Conservation (phyloP, 108 stramenopile species). For the Cyclostephanos invisitatus region DNA sequence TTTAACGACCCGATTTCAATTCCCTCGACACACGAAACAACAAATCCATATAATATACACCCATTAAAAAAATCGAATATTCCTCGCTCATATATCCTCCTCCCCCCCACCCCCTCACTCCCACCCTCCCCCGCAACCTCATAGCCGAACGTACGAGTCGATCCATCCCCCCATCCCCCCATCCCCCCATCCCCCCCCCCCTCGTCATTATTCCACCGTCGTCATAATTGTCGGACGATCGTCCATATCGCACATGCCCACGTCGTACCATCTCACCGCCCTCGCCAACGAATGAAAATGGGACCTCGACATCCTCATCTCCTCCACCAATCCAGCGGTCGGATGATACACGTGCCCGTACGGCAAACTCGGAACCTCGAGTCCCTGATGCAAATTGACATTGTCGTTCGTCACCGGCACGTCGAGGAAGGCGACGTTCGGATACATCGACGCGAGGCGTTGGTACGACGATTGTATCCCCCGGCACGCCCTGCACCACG, state of each 20-base stretch:
- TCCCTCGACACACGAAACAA: too few species aligned
- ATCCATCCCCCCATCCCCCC: too few species aligned
- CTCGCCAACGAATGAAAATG: slow-evolving; percentile 43
- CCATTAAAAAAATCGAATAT: too few species aligned
- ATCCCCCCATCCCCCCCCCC: too few species aligned
- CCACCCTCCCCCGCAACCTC: too few species aligned
- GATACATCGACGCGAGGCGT: slow-evolving; percentile 48
- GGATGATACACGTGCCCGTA: slow-evolving; percentile 75
- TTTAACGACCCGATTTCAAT: too few species aligned
- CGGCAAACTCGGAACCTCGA: slow-evolving; percentile 59
- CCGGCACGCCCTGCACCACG: slow-evolving; percentile 79
- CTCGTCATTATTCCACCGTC: background rate
- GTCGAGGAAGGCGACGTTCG: slow-evolving; percentile 61
- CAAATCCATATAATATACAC: too few species aligned
- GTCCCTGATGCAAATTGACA: slow-evolving; percentile 72
- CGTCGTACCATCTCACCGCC: slow-evolving; percentile 45
- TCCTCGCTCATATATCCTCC: too few species aligned
- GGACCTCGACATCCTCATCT: slow-evolving; percentile 56
- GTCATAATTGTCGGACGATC: slow-evolving; percentile 10
- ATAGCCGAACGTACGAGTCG: too few species aligned
- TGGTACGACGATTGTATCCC: slow-evolving; percentile 66
- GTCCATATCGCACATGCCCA: slow-evolving; percentile 27
- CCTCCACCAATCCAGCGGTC: slow-evolving; percentile 67
- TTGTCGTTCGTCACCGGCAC: slow-evolving; percentile 74
- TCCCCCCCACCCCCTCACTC: too few species aligned